A percentile compares a stretch with the other conserved stretches of the same genome.
Evolutionary conservation across 495 filamentous ascomycete species (phyloP).

Genomic region (Talaromyces ruber): DNA sequence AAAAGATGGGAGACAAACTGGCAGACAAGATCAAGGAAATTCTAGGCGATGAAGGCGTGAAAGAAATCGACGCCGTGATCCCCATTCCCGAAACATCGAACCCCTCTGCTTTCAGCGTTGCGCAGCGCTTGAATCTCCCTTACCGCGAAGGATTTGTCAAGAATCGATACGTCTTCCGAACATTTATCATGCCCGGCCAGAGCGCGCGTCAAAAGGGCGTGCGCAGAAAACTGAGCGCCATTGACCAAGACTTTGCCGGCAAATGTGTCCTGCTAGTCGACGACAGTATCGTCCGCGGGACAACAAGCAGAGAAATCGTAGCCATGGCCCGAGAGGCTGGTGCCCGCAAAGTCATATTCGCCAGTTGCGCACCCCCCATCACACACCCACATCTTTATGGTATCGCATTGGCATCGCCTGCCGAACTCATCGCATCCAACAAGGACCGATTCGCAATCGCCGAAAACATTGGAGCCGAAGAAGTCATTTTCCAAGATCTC

Average conservation of each 20-base stretch:
- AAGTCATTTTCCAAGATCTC: conserved; percentile 84
- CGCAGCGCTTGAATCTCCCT: conserved; percentile 67
- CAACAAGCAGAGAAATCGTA: conserved; percentile 86
- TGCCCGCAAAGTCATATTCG: conserved; percentile 85
- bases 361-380: conserved; percentile 80
- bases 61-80: conserved; percentile 85
- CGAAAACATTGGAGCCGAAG: conserved; percentile 79
- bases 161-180: conserved; percentile 93
- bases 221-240: conserved; percentile 60
- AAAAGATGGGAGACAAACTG: conserved; percentile 87
- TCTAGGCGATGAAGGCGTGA: conserved; percentile 65
- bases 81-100: conserved; percentile 84
- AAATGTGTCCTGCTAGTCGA: conserved; percentile 83
- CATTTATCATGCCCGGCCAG: conserved; percentile 92
- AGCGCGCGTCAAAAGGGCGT: conserved; percentile 64
- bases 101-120: conserved; percentile 73
- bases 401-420: conserved; percentile 79
- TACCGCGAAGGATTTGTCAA: conserved; percentile 86
- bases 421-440: conserved; percentile 78
- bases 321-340: conserved; percentile 88
- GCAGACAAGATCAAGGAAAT: conserved; percentile 68
- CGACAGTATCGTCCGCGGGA: conserved; percentile 90
- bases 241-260: conserved; percentile 78
- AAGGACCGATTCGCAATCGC: conserved; percentile 62
- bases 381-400: conserved; percentile 76